A percentile compares a stretch with the other conserved stretches of the same genome.
These are phyloP conservation scores for Boletus smithii DNA, from an alignment of 1,284 basidiomycete species.

Conservation along the genomic window DNA sequence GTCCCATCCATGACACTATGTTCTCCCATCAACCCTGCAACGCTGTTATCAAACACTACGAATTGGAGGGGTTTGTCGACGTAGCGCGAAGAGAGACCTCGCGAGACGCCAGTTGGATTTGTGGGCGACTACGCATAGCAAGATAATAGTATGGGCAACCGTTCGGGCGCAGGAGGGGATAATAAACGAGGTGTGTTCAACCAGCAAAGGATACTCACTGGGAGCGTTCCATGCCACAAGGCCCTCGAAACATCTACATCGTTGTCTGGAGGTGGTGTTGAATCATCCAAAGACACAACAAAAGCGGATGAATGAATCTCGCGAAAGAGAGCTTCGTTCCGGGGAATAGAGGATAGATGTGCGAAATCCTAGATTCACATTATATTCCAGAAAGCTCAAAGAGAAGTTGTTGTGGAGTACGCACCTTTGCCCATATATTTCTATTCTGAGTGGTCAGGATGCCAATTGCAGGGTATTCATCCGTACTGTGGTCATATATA, in stretches of 20 bases:
- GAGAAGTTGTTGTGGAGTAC: constrained; percentile 5
- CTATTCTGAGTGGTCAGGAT: constrained; percentile 75
- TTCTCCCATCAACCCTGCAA: constrained; percentile 85
- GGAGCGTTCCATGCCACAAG: constrained; percentile 69
- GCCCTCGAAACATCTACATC: constrained; percentile 55
- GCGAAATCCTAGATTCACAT: constrained; percentile 53
- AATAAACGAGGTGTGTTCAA: not conserved
- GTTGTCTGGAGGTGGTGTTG: constrained; percentile 43
- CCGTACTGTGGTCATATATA: constrained; percentile 63
- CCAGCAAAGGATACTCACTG: constrained; percentile 14
- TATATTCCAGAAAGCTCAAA: not conserved
- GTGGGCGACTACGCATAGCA: constrained; percentile 10
- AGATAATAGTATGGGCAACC: not conserved
- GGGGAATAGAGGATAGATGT: constrained; percentile 49
- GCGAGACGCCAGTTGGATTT: constrained; percentile 21
- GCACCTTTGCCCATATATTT: constrained; percentile 80
- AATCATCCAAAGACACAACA: constrained; percentile 73
- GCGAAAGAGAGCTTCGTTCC: constrained; percentile 64
- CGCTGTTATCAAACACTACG: constrained; percentile 74
- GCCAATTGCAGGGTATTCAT: constrained; percentile 72
- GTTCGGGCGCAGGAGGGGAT: not conserved
- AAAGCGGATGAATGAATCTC: constrained; percentile 82
- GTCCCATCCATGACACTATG: constrained; percentile 91
- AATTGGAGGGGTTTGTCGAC: constrained; percentile 85
- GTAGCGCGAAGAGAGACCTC: constrained; percentile 69